These are phyloP conservation scores for Colletotrichum filicis DNA, from an alignment of 2,329 filamentous ascomycete genomes.

Conservation along the genomic window DNA sequence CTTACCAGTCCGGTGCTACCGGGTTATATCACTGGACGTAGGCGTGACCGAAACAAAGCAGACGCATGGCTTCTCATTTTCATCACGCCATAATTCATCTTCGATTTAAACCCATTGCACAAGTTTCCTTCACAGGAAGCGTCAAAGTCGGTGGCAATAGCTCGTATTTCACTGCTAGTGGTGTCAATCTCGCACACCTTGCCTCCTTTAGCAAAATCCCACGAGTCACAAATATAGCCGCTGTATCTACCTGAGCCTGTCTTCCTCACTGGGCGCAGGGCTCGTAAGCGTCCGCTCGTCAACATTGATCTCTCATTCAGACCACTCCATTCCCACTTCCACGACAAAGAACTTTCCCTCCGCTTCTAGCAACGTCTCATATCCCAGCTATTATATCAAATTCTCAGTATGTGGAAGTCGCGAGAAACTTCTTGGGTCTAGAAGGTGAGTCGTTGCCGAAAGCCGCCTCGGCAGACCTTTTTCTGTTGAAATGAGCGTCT, in stretches of 20 bases:
- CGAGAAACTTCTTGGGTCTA: neutral
- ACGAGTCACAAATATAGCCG: rapidly evolving
- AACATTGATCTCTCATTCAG: neutral
- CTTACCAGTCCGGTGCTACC: neutral
- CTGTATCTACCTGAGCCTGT: too few species aligned
- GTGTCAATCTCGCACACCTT: too few species aligned
- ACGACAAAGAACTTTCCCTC: too few species aligned
- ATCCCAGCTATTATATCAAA: rapidly evolving
- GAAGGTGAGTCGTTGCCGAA: neutral
- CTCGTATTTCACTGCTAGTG: too few species aligned
- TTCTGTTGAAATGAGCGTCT: neutral
- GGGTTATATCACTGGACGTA: neutral
- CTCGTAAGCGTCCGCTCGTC: neutral
- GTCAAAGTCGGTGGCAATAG: rapidly evolving
- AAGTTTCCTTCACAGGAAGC: neutral
- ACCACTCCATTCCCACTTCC: neutral
- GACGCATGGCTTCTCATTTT: neutral
- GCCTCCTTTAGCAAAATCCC: neutral
- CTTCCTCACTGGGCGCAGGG: too few species aligned
- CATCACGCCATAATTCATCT: neutral
- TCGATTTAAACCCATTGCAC: too few species aligned
- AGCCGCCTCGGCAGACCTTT: neutral
- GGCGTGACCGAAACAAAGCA: rapidly evolving
- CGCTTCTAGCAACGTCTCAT: rapidly evolving
- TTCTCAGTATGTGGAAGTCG: neutral